phyloP scores from a whole-genome alignment of 2,329 filamentous ascomycete genomes.

The Zymoseptoria passerinii region DNA sequence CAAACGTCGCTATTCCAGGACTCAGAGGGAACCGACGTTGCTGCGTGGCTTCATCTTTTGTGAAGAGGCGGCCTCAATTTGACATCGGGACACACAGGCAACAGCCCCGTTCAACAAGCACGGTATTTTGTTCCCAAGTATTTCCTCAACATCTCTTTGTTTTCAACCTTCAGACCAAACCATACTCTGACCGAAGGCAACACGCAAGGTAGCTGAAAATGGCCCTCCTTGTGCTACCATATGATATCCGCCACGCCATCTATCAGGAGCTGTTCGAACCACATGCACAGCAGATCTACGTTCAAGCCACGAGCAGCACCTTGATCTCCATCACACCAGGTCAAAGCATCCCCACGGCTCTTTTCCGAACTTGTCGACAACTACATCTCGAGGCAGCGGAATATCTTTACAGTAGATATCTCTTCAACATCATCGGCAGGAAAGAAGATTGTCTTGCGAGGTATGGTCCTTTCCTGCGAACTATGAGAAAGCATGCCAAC shows the following conservation, averaged over 20 bases:
- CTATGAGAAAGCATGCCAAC: conserved; percentile 17
- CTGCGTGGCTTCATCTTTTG: background rate
- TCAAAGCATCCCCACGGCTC: conserved; percentile 6
- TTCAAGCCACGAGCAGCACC: conserved; percentile 16
- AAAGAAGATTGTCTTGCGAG: conserved; percentile 21
- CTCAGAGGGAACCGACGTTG: background rate
- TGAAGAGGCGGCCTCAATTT: background rate
- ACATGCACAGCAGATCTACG: conserved; percentile 19
- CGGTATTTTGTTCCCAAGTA: background rate
- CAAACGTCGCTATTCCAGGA: background rate
- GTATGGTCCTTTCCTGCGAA: conserved; percentile 16
- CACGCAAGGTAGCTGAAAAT: background rate
- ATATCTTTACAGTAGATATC: conserved; percentile 26
- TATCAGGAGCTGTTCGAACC: conserved; percentile 26
- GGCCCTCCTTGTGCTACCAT: conserved; percentile 20
- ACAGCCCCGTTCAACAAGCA: background rate
- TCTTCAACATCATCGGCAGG: conserved; percentile 27
- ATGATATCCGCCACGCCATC: conserved; percentile 25
- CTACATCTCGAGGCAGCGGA: conserved; percentile 19
- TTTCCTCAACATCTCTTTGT: background rate
- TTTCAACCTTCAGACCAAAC: background rate
- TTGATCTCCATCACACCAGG: conserved; percentile 8
- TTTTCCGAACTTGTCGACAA: conserved; percentile 15
- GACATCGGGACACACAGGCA: background rate
- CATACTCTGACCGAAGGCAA: background rate